Conservation (phyloP, 1,139 yeast genomes). For the Hanseniaspora uvarum region DNA sequence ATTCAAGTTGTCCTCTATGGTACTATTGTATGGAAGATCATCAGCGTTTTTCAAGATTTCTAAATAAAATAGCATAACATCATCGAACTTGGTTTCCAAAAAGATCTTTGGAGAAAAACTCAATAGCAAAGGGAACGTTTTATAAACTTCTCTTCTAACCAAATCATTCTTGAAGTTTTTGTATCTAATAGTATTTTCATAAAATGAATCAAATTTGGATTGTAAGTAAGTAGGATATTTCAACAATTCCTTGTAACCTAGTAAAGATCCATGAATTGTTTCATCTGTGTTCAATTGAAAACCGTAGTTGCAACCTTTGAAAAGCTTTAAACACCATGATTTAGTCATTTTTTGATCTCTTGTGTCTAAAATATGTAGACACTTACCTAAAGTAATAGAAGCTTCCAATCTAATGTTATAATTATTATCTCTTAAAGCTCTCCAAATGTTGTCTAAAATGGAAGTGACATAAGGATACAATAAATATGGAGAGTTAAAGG, state of each 20-base stretch:
- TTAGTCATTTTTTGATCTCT: constrained; percentile 64
- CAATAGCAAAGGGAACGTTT: constrained; percentile 73
- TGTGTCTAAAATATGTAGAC: constrained; percentile 66
- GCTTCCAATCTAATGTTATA: constrained; percentile 70
- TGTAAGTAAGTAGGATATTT: constrained; percentile 53
- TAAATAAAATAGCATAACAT: constrained; percentile 66
- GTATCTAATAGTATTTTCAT: constrained; percentile 62
- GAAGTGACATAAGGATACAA: constrained; percentile 69
- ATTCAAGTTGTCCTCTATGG: constrained; percentile 18
- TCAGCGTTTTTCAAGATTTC: constrained; percentile 66
- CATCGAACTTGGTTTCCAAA: constrained; percentile 70
- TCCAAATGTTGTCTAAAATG: constrained; percentile 76
- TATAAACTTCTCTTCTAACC: constrained; percentile 73
- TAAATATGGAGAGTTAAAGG: constrained; percentile 78
- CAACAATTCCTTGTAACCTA: constrained; percentile 75
- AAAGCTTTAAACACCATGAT: constrained; percentile 63
- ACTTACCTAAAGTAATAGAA: constrained; percentile 67
- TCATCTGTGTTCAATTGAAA: constrained; percentile 47
- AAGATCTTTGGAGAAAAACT: constrained; percentile 67
- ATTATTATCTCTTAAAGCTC: constrained; percentile 71
- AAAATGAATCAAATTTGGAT: constrained; percentile 65
- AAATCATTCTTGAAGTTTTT: constrained; percentile 68
- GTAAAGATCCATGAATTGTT: constrained; percentile 70
- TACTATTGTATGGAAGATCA: constrained; percentile 1
- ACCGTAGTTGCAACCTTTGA: constrained; percentile 51